phyloP scores from a whole-genome alignment of 805 yeast genomes.

The Helenozyma rhizophorensis region DNA sequence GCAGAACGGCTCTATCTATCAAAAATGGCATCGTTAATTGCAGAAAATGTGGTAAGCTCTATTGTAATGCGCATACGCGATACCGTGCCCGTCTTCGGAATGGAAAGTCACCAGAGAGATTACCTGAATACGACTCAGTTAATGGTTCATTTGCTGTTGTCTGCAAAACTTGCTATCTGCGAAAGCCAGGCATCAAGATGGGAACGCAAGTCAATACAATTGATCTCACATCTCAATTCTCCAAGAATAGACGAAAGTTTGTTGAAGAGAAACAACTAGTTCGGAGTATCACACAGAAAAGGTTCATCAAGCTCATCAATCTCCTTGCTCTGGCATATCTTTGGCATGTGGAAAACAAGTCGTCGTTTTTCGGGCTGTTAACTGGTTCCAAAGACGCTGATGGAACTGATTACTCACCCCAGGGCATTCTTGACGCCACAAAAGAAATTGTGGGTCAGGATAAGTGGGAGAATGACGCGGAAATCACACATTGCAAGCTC shows the following conservation, averaged over 20 bases:
- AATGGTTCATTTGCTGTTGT: constrained; percentile 63
- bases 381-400: not conserved
- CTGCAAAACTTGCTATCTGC: constrained; percentile 57
- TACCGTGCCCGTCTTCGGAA: constrained; percentile 48
- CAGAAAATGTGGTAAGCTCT: constrained; percentile 69
- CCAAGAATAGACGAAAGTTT: constrained; percentile 33
- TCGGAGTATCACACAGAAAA: constrained; percentile 52
- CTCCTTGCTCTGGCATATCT: constrained; percentile 11
- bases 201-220: constrained; percentile 34
- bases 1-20: constrained; percentile 42
- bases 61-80: constrained; percentile 60
- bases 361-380: not conserved
- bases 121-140: constrained; percentile 23
- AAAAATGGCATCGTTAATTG: constrained; percentile 65
- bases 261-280: constrained; percentile 49
- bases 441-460: constrained; percentile 35
- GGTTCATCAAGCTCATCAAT: constrained; percentile 47
- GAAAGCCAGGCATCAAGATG: constrained; percentile 49
- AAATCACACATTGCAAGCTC: constrained; percentile 51
- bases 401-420: constrained; percentile 2
- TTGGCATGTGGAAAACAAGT: constrained; percentile 1
- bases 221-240: constrained; percentile 47
- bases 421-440: constrained; percentile 13
- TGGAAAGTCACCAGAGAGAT: constrained; percentile 44
- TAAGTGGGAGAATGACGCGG: constrained; percentile 57